A percentile compares a stretch with the other conserved stretches of the same genome.
Evolutionary conservation across 495 filamentous ascomycete species (phyloP).

Genomic region (Lasiosphaeria ovina): DNA sequence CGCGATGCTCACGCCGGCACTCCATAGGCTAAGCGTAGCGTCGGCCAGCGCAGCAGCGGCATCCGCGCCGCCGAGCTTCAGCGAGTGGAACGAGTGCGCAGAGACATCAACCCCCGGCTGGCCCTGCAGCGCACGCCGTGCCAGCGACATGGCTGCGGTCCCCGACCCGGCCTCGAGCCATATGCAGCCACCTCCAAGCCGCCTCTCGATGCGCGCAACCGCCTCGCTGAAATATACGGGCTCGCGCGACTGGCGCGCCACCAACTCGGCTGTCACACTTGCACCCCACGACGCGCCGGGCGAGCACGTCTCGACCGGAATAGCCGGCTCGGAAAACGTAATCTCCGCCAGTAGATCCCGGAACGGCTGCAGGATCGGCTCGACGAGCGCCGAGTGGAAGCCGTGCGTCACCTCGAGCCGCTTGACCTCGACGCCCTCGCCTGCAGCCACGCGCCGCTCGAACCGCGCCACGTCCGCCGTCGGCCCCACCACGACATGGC

Average conservation of each 20-base stretch:
- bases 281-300: slow-evolving; percentile 23
- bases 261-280: background rate
- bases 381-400: slow-evolving; percentile 44
- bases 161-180: slow-evolving; percentile 40
- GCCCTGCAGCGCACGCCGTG: no score
- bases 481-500: slow-evolving; percentile 12
- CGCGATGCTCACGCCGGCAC: background rate
- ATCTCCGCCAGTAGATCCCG: slow-evolving; percentile 23
- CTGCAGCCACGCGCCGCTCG: slow-evolving; percentile 18
- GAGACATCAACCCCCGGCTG: no score
- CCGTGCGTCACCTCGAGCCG: slow-evolving; percentile 41
- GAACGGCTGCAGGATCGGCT: slow-evolving; percentile 35
- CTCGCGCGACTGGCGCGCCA: slow-evolving; percentile 31
- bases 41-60: no score
- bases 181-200: slow-evolving; percentile 23
- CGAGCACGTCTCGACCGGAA: slow-evolving; percentile 37
- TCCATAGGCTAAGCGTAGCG: background rate
- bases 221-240: slow-evolving; percentile 37
- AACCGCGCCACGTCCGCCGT: slow-evolving; percentile 29
- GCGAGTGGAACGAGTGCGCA: no score
- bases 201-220: slow-evolving; percentile 26
- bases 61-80: no score
- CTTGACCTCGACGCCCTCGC: background rate
- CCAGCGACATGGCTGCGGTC: slow-evolving; percentile 13
- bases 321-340: slow-evolving; percentile 25